phyloP scores from a whole-genome alignment of 2,329 filamentous ascomycete genomes.

The Setomelanomma holmii region DNA sequence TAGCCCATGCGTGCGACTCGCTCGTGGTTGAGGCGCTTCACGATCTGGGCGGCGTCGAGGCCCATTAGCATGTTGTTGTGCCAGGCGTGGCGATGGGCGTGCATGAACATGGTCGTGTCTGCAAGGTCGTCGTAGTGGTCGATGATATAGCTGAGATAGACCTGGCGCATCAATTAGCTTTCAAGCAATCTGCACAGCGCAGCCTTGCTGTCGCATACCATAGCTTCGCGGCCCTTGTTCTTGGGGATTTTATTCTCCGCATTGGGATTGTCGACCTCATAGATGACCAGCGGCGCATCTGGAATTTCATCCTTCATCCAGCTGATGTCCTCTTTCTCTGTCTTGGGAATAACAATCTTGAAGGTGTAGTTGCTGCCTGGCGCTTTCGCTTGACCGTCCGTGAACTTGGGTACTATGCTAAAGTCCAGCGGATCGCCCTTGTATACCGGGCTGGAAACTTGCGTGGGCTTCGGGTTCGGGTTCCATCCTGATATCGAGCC shows the following conservation, averaged over 20 bases:
- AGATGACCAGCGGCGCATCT: slow-evolving; percentile 52
- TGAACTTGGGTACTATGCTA: slow-evolving; percentile 43
- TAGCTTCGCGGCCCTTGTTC: slow-evolving; percentile 69
- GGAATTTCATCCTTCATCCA: slow-evolving; percentile 48
- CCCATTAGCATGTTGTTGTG: slow-evolving; percentile 65
- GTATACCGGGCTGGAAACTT: slow-evolving; percentile 16
- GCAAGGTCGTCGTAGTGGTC: slow-evolving; percentile 66
- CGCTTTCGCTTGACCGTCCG: slow-evolving; percentile 38
- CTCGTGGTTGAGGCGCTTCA: slow-evolving; percentile 59
- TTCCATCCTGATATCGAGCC: slow-evolving; percentile 21
- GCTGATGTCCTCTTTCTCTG: slow-evolving; percentile 44
- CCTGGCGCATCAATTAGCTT: slow-evolving; percentile 26
- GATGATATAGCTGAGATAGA: slow-evolving; percentile 68
- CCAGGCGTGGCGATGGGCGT: slow-evolving; percentile 62
- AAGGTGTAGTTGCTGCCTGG: slow-evolving; percentile 46
- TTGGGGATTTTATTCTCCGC: slow-evolving; percentile 59
- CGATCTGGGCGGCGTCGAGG: slow-evolving; percentile 58
- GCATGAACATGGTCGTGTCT: slow-evolving; percentile 67
- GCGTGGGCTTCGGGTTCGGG: slow-evolving; percentile 11
- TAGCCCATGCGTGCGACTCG: slow-evolving; percentile 62
- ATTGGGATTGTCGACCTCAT: slow-evolving; percentile 60
- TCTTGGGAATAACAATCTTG: slow-evolving; percentile 47
- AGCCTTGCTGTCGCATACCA: slow-evolving; percentile 43
- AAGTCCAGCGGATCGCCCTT: slow-evolving; percentile 44
- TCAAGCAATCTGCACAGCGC: neutral